Conservation (phyloP, 2,329 filamentous ascomycete species). For the Pseudocercospora musae region DNA sequence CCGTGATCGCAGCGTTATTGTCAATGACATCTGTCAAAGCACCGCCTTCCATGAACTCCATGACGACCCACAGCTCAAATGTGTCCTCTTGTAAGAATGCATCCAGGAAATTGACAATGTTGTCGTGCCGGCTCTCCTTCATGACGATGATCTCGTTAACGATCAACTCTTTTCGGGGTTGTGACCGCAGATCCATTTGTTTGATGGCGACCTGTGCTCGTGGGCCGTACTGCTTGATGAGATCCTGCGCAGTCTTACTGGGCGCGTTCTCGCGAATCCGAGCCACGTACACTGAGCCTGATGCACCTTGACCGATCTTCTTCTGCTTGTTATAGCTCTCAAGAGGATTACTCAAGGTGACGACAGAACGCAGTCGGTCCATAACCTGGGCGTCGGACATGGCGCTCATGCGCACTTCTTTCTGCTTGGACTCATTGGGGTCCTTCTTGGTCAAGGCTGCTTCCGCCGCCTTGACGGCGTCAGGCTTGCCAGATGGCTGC, state of each 20-base stretch:
- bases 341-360: slow-evolving; percentile 92
- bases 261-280: slow-evolving; percentile 85
- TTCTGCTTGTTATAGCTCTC: slow-evolving; percentile 98
- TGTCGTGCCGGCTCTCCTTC: slow-evolving; percentile 97
- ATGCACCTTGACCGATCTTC: slow-evolving; percentile 98
- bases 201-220: slow-evolving; percentile 95
- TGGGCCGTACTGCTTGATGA: slow-evolving; percentile 74
- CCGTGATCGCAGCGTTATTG: slow-evolving; percentile 89
- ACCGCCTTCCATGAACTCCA: slow-evolving; percentile 99
- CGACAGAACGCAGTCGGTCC: slow-evolving; percentile 88
- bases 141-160: slow-evolving; percentile 99
- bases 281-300: slow-evolving; percentile 95
- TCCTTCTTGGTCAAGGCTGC: slow-evolving; percentile 72
- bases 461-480: slow-evolving; percentile 84
- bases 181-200: slow-evolving; percentile 97
- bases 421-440: slow-evolving; percentile 71
- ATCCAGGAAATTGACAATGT: slow-evolving; percentile 98
- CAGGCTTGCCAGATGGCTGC: slow-evolving; percentile 48
- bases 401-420: slow-evolving; percentile 96
- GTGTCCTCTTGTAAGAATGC: slow-evolving; percentile 94
- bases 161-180: slow-evolving; percentile 95
- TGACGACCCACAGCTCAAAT: slow-evolving; percentile 96
- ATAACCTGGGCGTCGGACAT: slow-evolving; percentile 98
- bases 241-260: slow-evolving; percentile 73
- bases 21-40: slow-evolving; percentile 97